Base-by-base conservation (phyloP, 805 yeast species). In the Pichia occidentalis region DNA sequence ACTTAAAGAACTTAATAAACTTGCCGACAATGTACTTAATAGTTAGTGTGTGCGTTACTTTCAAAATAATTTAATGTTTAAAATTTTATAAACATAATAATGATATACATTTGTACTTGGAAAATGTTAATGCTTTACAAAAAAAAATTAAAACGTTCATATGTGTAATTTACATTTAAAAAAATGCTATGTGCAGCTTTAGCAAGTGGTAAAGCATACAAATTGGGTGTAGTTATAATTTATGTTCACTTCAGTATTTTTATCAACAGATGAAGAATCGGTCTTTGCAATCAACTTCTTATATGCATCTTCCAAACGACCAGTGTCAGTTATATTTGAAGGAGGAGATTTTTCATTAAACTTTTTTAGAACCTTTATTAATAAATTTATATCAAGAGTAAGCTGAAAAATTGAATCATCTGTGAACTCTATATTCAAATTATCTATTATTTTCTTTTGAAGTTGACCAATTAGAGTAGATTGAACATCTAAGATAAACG, bases 1-100 rank as follows among this genome's bases (percentile, higher is more conserved):
- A 16, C 37, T 52, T 12, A 45, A 36, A 2, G 50, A 47, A 14
- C 48, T 54, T 36, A 40, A 45, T 23, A 45, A 48, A 18, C 41
- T 57, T n/a, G 51, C 59, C 12, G 57, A 52, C 28, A 50, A 50
- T 11, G 37, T 57, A 21, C 34, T 57, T 19, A 38, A 48, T 21
- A 40, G 43, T 11, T 43, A 34, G 32, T 20, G 7, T 25, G 13
- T 30, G 30, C 24, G 21, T 27, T 26, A 17, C 7, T 34, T 31
- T 19, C 11, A n/a, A 30, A 30, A 19, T 19, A 19, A 16, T 24
- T 14, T 7, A n/a, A 24, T 24, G 14, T 14, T 24, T 24, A n/a
- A n/a, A 24, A 24, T 24, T 24, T 24, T 24, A 24, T 14, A 5
- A n/a, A 24, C 14, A 14, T 24, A 24, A 24, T 24, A 24, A 24